Base-by-base conservation (phyloP, 805 yeast genomes). In the Candida nemodendra region DNA sequence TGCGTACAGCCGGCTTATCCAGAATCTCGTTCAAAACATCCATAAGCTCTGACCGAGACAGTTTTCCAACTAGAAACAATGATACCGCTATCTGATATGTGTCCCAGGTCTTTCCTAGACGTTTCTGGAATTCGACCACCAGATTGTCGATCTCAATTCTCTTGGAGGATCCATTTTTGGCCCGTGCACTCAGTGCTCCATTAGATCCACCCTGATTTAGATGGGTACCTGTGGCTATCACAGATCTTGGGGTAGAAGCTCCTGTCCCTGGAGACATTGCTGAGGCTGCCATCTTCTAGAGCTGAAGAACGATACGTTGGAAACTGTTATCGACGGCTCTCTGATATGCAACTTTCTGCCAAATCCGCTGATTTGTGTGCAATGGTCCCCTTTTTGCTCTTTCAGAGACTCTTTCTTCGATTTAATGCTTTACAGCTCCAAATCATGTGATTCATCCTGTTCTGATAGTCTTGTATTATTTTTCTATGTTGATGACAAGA, bases 51-150 rank as follows among this genome's bases (percentile, higher is more conserved):
- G 62, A 60, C 33, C 96, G 71, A 9, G 95, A 83, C 14, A 89
- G 66, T 57, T 81, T 83, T 4, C 96, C 96, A 26, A 83, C 69
- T 26, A 91, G 67, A 51, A 89, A 91, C 36, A 76, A 66, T 34
- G 91, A 79, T 17, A 93, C 72, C 4, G 86, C 72, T 39, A 81
- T 84, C 45, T 95, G 90, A 60, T 91, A 91, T 41, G 73, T 74
- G 45, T 83, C 91, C 99, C 99, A 91, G 32, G 78, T 76, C 30
- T 72, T 68, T 2, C 96, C 97, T 41, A 91, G 61, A 42, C 74
- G 71, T 36, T 72, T 72, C 47, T 86, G 90, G 45, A 93, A 78
- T 38, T 84, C 87, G 25, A 75, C 71, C 54, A 90, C 86, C 41
- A 89, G 68, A 1, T 61, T 53, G 38, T 80, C 84, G n/a, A 84